Evolutionary conservation across 1,284 basidiomycete species (phyloP), one percentile per base, ranked within the genome.

Genomic region (Erythrobasidium hasegawianum): DNA sequence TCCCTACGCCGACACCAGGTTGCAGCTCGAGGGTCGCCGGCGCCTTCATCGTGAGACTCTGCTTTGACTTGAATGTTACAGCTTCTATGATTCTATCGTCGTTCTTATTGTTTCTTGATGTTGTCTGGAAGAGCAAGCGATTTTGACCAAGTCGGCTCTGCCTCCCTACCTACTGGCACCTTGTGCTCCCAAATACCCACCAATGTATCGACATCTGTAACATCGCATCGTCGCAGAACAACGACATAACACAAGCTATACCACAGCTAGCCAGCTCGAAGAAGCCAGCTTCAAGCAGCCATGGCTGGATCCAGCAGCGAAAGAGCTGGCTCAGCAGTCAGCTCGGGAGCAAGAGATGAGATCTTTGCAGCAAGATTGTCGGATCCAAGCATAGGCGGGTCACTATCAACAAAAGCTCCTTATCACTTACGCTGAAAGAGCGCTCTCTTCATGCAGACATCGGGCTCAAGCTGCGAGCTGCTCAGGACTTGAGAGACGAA

Each of bases 401-500:
- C 22, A 26, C 20, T 10, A 16, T 22, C 50, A 7, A 50, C 47
- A 50, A 10, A 7, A 24, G 22, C 43, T 7, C 4, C 16, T 4
- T 8, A n/a, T 18, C 16, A 24, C 43, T 5, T 7, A 18, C 7
- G 16, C 43, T 47, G 43, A 47, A 8, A 33, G 33, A 33, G 33
- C 4, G 33, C 4, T 4, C 4, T 4, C 4, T 33, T 33, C 33
- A 22, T 16, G 16, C 49, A 65, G 62, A 65, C 29, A 65, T 65
- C 56, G 56, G 56, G 29, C 45, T 68, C 53, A 62, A 64, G 59
- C 60, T 68, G 24, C 59, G 55, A 5, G 39, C 64, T 14, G 68
- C 68, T 10, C 43, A 49, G 38, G 68, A 69, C 41, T 57, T 69
- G 29, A 45, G 68, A n/a, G 68, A 69, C 24, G 52, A 59, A 27